Percentiles rank a stretch among this genome's conserved stretches.
Conservation (phyloP, 164 flowering plant species). For the Stephania japonica region DNA sequence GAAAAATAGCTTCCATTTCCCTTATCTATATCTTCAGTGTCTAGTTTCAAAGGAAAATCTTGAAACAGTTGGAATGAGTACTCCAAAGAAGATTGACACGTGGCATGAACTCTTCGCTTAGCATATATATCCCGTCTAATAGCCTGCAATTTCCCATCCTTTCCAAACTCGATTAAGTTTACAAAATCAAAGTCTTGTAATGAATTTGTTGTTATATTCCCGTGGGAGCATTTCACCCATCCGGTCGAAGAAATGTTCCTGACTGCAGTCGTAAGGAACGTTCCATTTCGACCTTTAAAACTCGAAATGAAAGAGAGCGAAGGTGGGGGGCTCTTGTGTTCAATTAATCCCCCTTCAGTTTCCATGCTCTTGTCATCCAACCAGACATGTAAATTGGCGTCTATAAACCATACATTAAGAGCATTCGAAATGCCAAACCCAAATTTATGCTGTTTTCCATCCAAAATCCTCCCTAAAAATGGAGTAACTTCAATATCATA, state of each 20-base stretch:
- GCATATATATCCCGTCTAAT: conserved; percentile 52
- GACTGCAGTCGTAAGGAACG: conserved; percentile 36
- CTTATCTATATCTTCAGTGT: conserved; percentile 29
- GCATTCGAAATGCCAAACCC: conserved; percentile 71
- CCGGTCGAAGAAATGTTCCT: conserved; percentile 50
- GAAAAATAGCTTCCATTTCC: conserved; percentile 31
- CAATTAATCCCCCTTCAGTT: conserved; percentile 45
- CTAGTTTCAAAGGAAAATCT: conserved; percentile 35
- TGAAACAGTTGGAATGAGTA: conserved; percentile 21
- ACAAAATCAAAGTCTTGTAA: conserved; percentile 40
- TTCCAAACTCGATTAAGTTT: conserved; percentile 51
- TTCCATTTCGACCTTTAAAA: conserved; percentile 58
- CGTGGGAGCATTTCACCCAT: conserved; percentile 78
- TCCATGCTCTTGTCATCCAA: conserved; percentile 40
- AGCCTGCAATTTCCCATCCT: conserved; percentile 54
- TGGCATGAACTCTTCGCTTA: conserved; percentile 31
- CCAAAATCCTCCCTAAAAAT: conserved; percentile 56
- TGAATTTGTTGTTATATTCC: conserved; percentile 42
- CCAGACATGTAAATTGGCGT: conserved; percentile 95
- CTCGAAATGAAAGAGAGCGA: conserved; percentile 22
- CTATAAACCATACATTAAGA: conserved; percentile 70
- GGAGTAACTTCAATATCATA: conserved; percentile 90
- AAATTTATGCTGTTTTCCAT: conserved; percentile 55
- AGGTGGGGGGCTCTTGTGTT: conserved; percentile 21
- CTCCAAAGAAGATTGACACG: conserved; percentile 19